Conservation (phyloP, 1,284 basidiomycete species). For the Pseudozyma sp. region DNA sequence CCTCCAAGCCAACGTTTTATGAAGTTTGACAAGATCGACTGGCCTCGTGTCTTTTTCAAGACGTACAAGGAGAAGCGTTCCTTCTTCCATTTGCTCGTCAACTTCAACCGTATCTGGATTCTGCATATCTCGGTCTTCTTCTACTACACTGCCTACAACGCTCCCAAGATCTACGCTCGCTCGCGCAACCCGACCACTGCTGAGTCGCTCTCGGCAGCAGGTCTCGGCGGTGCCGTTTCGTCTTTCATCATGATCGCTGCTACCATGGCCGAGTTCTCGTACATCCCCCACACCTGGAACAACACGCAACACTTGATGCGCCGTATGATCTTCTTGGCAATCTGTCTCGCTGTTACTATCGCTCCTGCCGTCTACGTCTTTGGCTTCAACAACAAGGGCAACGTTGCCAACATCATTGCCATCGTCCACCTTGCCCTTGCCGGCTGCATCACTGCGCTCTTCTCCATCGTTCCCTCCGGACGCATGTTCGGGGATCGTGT, state of each 20-base stretch:
- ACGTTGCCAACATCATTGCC: constrained; percentile 57
- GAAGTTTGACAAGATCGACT: constrained; percentile 70
- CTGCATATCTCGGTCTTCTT: constrained; percentile 68
- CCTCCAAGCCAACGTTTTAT: constrained; percentile 68
- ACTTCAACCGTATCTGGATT: constrained; percentile 70
- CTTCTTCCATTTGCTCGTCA: constrained; percentile 68
- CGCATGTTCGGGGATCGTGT: constrained; percentile 68
- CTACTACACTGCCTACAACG: constrained; percentile 77
- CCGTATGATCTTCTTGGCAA: constrained; percentile 64
- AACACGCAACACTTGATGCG: constrained; percentile 67
- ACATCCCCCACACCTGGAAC: constrained; percentile 69
- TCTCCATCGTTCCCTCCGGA: constrained; percentile 66
- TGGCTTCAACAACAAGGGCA: constrained; percentile 62
- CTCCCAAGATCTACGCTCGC: constrained; percentile 83
- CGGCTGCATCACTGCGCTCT: constrained; percentile 63
- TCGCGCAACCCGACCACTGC: constrained; percentile 69
- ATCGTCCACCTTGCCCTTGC: constrained; percentile 63
- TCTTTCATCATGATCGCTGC: constrained; percentile 67
- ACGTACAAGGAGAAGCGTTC: constrained; percentile 68
- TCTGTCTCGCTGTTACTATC: constrained; percentile 66
- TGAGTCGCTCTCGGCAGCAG: constrained; percentile 63
- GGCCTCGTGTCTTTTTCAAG: constrained; percentile 68
- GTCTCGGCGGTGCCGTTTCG: constrained; percentile 67
- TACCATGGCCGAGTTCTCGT: constrained; percentile 67
- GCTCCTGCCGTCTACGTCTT: constrained; percentile 67